A percentile compares a stretch with the other conserved stretches of the same genome.
These are phyloP conservation scores for Lodderomyces orthopsilosis DNA, from an alignment of 1,139 yeast species.

Conservation along the genomic window DNA sequence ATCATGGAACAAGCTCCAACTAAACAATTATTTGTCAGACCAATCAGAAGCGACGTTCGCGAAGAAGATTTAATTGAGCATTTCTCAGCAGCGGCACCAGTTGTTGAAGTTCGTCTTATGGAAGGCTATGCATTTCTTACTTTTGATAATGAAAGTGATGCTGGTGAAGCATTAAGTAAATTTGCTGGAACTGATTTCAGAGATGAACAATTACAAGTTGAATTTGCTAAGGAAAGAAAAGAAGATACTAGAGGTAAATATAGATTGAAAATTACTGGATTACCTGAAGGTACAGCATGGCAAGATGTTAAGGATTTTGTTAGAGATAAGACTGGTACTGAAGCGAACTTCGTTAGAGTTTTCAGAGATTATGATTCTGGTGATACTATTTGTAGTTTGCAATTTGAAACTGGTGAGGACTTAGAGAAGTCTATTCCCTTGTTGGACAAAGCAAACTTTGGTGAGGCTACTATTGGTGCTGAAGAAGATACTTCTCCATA, in stretches of 20 bases:
- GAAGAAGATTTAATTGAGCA: constrained; percentile 65
- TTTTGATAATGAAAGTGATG: constrained; percentile 63
- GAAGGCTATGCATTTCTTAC: constrained; percentile 78
- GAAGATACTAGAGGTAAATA: constrained; percentile 65
- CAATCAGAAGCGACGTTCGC: constrained; percentile 38
- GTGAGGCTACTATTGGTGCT: constrained; percentile 63
- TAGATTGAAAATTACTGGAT: constrained; percentile 65
- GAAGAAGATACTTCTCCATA: constrained; percentile 82
- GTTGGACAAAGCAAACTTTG: constrained; percentile 69
- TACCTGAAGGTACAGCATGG: constrained; percentile 80
- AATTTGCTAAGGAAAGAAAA: constrained; percentile 62
- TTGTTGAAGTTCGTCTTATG: constrained; percentile 65
- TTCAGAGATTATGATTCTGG: constrained; percentile 56
- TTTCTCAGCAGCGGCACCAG: constrained; percentile 62
- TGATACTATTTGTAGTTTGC: constrained; percentile 74
- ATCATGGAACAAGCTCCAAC: constrained; percentile 7
- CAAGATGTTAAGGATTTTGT: constrained; percentile 82
- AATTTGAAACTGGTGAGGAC: constrained; percentile 73
- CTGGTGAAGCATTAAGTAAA: constrained; percentile 63
- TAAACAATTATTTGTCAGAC: constrained; percentile 40
- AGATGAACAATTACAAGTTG: constrained; percentile 65
- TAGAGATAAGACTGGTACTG: constrained; percentile 62
- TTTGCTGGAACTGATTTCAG: constrained; percentile 56
- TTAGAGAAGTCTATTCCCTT: constrained; percentile 65
- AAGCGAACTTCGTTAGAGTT: constrained; percentile 72